Percentiles rank a stretch among this genome's conserved stretches.
Conservation (phyloP, 805 yeast species). For the Saccharomyces mikatae region DNA sequence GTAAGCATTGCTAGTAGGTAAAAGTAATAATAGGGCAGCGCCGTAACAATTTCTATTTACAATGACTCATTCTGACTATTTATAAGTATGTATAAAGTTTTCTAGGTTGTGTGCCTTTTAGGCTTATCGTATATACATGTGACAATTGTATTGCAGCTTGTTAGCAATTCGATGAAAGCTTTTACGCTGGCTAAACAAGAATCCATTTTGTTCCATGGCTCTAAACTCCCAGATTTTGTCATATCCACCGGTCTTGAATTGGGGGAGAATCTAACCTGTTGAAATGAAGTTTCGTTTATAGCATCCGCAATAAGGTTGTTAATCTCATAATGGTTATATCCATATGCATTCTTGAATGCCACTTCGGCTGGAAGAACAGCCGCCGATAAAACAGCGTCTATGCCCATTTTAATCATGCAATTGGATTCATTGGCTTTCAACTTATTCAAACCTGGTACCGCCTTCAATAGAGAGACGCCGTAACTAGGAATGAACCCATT, state of each 20-base stretch:
- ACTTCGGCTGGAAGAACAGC: constrained; percentile 14
- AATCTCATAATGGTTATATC: constrained; percentile 9
- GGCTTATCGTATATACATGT: constrained; percentile 21
- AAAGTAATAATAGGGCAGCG: background rate
- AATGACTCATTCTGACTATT: background rate
- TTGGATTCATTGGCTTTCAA: background rate
- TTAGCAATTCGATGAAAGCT: constrained; percentile 11
- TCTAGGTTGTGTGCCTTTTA: constrained; percentile 4
- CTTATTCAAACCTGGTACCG: constrained; percentile 7
- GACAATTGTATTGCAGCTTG: constrained; percentile 17
- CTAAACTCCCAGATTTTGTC: constrained; percentile 15
- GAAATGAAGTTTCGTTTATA: background rate
- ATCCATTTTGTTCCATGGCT: constrained; percentile 24
- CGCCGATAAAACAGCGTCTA: constrained; percentile 10
- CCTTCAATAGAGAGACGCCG: constrained; percentile 20
- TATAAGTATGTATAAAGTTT: background rate
- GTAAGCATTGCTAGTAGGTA: background rate
- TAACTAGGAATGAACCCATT: constrained; percentile 23
- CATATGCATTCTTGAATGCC: constrained; percentile 14
- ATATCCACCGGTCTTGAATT: constrained; percentile 1
- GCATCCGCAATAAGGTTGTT: constrained; percentile 13
- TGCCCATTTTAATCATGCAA: constrained; percentile 7
- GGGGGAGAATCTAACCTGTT: background rate
- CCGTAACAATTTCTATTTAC: background rate
- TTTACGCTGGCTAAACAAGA: constrained; percentile 11